phyloP scores from a whole-genome alignment of 2,329 filamentous ascomycete genomes.

The Aureobasidium sp. region DNA sequence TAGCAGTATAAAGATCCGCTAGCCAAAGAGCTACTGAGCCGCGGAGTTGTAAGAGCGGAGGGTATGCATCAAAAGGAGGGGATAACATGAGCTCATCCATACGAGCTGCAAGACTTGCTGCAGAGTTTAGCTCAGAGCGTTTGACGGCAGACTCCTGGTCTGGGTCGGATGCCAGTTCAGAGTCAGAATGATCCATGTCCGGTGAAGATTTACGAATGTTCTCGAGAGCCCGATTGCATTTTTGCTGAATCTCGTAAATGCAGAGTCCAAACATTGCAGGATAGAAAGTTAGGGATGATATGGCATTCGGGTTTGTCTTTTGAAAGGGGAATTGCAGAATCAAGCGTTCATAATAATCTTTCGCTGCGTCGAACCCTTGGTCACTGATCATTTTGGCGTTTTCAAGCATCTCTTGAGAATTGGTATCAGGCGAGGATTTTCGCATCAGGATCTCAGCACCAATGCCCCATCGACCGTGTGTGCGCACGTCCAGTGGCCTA shows the following conservation, averaged over 20 bases:
- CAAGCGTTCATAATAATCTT: conserved; percentile 67
- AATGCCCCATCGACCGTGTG: conserved; percentile 67
- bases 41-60: conserved; percentile 59
- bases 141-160: conserved; percentile 14
- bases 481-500: conserved; percentile 57
- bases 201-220: conserved; percentile 16
- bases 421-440: conserved; percentile 15
- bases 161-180: conserved; percentile 15
- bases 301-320: conserved; percentile 46
- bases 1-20: conserved; percentile 51
- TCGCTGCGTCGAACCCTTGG: conserved; percentile 48
- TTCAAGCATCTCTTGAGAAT: background rate
- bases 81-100: conserved; percentile 65
- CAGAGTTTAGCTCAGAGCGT: conserved; percentile 43
- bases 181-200: conserved; percentile 13
- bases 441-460: conserved; percentile 78
- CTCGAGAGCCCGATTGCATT: conserved; percentile 44
- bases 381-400: conserved; percentile 19
- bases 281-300: conserved; percentile 69
- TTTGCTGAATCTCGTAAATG: conserved; percentile 62
- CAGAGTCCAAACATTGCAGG: conserved; percentile 73
- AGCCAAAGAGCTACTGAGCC: conserved; percentile 70
- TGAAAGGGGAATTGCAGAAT: conserved; percentile 70
- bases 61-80: conserved; percentile 60
- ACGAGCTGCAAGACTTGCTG: conserved; percentile 54